These are phyloP conservation scores for Adansonia grandidieri DNA, from an alignment of 441 rosid species.

Conservation along the genomic window DNA sequence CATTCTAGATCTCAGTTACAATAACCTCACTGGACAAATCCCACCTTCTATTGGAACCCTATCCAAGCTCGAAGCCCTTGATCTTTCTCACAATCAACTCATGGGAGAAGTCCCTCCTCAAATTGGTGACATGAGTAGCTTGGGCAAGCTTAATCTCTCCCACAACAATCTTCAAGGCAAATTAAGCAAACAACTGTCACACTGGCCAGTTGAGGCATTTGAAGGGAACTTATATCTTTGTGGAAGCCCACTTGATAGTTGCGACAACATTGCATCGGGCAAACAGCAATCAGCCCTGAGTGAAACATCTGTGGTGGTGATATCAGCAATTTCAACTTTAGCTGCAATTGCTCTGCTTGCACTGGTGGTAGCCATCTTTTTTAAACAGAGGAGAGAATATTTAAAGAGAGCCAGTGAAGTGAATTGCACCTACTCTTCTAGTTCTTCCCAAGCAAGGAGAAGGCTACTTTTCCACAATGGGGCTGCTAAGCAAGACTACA, in stretches of 20 bases:
- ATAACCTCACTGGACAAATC: slow-evolving; percentile 63
- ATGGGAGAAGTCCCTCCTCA: slow-evolving; percentile 65
- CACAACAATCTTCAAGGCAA: slow-evolving; percentile 68
- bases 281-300: slow-evolving; percentile 44
- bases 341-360: slow-evolving; percentile 62
- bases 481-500: slow-evolving; percentile 59
- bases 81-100: slow-evolving; percentile 76
- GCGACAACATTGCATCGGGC: slow-evolving; percentile 35
- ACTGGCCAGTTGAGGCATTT: slow-evolving; percentile 71
- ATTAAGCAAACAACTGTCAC: slow-evolving; percentile 61
- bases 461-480: slow-evolving; percentile 61
- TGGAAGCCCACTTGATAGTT: slow-evolving; percentile 63
- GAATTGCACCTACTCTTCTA: slow-evolving; percentile 52
- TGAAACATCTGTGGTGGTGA: slow-evolving; percentile 45
- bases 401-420: slow-evolving; percentile 43
- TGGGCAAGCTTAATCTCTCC: slow-evolving; percentile 73
- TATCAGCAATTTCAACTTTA: slow-evolving; percentile 62
- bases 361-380: slow-evolving; percentile 46
- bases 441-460: slow-evolving; percentile 63
- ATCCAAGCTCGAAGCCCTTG: slow-evolving; percentile 70
- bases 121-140: slow-evolving; percentile 67
- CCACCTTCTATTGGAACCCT: slow-evolving; percentile 67
- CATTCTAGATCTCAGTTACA: slow-evolving; percentile 67
- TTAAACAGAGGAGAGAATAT: slow-evolving; percentile 50
- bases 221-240: slow-evolving; percentile 69